These are phyloP conservation scores for Dactylonectria estremocensis DNA, from an alignment of 2,329 filamentous ascomycete genomes.

Conservation along the genomic window DNA sequence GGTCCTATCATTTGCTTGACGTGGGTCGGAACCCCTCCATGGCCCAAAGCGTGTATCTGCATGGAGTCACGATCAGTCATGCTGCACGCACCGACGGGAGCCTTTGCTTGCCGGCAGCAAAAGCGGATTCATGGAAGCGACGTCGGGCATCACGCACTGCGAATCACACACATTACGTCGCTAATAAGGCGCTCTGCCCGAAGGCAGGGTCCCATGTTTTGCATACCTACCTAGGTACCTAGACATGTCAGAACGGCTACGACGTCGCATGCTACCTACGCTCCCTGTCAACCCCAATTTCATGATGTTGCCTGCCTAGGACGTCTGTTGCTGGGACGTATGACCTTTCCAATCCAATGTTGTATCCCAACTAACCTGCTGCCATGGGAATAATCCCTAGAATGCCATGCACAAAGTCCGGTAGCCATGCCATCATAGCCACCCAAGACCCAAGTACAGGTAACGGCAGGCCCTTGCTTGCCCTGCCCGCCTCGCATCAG, in stretches of 20 bases:
- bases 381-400: neutral
- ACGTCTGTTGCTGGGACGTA: neutral
- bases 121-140: constrained; percentile 31
- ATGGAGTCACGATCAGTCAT: constrained; percentile 1
- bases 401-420: neutral
- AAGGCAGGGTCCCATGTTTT: constrained; percentile 22
- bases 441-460: neutral
- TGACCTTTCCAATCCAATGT: constrained; percentile 15
- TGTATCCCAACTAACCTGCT: constrained; percentile 3
- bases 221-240: too few relatives aligned
- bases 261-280: constrained; percentile 10
- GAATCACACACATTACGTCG: constrained; percentile 18
- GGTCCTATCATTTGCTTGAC: constrained; percentile 21
- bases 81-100: constrained; percentile 14
- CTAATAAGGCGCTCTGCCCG: constrained; percentile 5
- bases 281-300: constrained; percentile 13
- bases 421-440: neutral
- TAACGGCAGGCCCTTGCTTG: constrained; percentile 15
- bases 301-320: constrained; percentile 7
- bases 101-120: constrained; percentile 29
- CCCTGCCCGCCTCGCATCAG: constrained; percentile 24
- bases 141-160: constrained; percentile 30
- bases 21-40: constrained; percentile 18
- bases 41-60: constrained; percentile 25
- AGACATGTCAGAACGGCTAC: constrained; percentile 15